These are phyloP conservation scores for Vicia sativa DNA, from an alignment of 306 rosid genomes.

Conservation along the genomic window DNA sequence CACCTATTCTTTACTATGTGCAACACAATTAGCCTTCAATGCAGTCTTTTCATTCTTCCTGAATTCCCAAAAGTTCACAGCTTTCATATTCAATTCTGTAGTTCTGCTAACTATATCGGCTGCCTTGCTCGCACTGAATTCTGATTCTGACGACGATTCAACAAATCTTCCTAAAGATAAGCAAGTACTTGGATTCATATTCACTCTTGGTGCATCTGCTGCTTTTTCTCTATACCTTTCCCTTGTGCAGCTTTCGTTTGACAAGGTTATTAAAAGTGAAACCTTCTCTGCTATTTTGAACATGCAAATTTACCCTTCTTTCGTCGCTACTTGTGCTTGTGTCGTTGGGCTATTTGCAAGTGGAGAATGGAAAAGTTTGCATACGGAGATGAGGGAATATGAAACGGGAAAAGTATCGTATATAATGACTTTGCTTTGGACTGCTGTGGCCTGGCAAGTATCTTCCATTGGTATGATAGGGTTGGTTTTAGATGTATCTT, in stretches of 20 bases:
- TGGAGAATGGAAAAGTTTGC: slow-evolving; percentile 59
- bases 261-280: slow-evolving; percentile 53
- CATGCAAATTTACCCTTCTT: slow-evolving; percentile 55
- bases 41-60: slow-evolving; percentile 59
- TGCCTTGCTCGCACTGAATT: slow-evolving; percentile 55
- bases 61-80: slow-evolving; percentile 62
- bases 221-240: slow-evolving; percentile 54
- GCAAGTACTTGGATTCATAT: slow-evolving; percentile 51
- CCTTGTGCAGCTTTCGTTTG: slow-evolving; percentile 56
- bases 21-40: slow-evolving; percentile 69
- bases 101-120: slow-evolving; percentile 60
- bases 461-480: slow-evolving; percentile 58
- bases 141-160: slow-evolving; percentile 46
- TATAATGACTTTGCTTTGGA: slow-evolving; percentile 62
- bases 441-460: slow-evolving; percentile 64
- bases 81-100: slow-evolving; percentile 56
- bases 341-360: slow-evolving; percentile 63
- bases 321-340: slow-evolving; percentile 49
- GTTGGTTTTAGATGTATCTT: slow-evolving; percentile 64
- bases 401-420: slow-evolving; percentile 57
- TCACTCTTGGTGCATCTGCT: slow-evolving; percentile 61
- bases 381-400: slow-evolving; percentile 51
- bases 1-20: slow-evolving; percentile 60
- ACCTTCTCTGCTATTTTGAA: slow-evolving; percentile 51
- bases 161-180: slow-evolving; percentile 27